These are phyloP conservation scores for Arctium lappa DNA, from an alignment of 129 eudicot genomes.

Conservation along the genomic window DNA sequence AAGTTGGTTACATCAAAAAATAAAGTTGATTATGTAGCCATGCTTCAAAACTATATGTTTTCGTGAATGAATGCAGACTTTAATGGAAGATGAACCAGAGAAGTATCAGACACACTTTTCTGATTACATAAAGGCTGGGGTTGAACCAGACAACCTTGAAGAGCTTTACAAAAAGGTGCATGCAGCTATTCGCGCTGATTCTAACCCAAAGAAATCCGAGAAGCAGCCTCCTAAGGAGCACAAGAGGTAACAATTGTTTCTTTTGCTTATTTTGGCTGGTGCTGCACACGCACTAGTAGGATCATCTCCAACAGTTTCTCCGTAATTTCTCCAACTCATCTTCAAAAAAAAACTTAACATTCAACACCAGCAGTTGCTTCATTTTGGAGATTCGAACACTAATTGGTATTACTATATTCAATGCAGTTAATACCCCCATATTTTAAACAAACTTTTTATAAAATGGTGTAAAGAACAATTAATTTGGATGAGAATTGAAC, in stretches of 20 bases:
- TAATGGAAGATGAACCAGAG: conserved; percentile 88
- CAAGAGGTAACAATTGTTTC: conserved; percentile 53
- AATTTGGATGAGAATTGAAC: no score
- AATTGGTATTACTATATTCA: no score
- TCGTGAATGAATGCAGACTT: conserved; percentile 31
- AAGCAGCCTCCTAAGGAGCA: conserved; percentile 67
- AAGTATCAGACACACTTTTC: conserved; percentile 75
- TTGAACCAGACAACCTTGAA: conserved; percentile 64
- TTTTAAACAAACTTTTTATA: no score
- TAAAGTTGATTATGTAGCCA: background rate
- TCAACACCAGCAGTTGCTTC: no score
- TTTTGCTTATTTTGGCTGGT: conserved; percentile 2
- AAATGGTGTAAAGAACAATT: no score
- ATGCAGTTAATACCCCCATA: no score
- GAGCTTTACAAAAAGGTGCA: conserved; percentile 87
- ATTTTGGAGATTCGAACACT: no score
- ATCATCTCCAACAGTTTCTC: background rate
- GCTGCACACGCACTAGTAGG: no score
- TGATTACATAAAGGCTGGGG: conserved; percentile 56
- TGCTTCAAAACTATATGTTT: background rate
- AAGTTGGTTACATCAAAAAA: background rate
- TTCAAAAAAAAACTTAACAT: no score
- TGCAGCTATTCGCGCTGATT: conserved; percentile 90
- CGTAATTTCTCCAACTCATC: background rate
- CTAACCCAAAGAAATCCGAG: conserved; percentile 54